Percentiles rank a stretch among this genome's conserved stretches.
Evolutionary conservation across 352 stramenopile genomes (phyloP).

Genomic region (Aphanomyces stellatus): DNA sequence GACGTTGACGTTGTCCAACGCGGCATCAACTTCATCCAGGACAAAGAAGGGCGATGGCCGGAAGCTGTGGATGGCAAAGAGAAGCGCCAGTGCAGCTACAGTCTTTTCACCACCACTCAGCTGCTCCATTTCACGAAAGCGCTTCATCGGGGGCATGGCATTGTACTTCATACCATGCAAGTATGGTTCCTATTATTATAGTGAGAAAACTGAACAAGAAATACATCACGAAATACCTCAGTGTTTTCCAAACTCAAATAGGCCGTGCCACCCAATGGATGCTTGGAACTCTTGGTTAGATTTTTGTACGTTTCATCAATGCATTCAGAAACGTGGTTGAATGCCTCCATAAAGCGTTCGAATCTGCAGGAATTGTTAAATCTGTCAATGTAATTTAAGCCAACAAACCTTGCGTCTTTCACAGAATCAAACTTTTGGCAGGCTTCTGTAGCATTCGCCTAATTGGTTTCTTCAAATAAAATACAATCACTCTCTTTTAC

Average conservation of each 20-base stretch:
- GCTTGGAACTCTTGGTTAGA: constrained; percentile 97
- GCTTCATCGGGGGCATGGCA: constrained; percentile 99
- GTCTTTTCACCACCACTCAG: constrained; percentile 99
- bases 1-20: constrained; percentile 99
- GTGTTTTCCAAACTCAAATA: constrained; percentile 81
- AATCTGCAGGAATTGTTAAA: no score
- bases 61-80: constrained; percentile 99
- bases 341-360: constrained; percentile 90
- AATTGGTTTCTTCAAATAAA: neutral
- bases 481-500: neutral
- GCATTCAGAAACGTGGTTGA: constrained; percentile 87
- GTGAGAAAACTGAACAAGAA: constrained; percentile 22
- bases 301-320: constrained; percentile 96
- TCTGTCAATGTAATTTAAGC: no score
- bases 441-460: constrained; percentile 43
- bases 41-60: constrained; percentile 97
- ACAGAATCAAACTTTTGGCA: constrained; percentile 68
- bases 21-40: constrained; percentile 99
- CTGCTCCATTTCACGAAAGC: constrained; percentile 97
- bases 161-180: constrained; percentile 99
- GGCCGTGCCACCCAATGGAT: constrained; percentile 85
- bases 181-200: constrained; percentile 91
- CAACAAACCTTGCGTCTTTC: constrained; percentile 42
- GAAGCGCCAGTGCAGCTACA: constrained; percentile 95
- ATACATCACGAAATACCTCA: constrained; percentile 24